Evolutionary conservation across 2,329 filamentous ascomycete genomes (phyloP).

Genomic region (Diaporthe ilicicola): DNA sequence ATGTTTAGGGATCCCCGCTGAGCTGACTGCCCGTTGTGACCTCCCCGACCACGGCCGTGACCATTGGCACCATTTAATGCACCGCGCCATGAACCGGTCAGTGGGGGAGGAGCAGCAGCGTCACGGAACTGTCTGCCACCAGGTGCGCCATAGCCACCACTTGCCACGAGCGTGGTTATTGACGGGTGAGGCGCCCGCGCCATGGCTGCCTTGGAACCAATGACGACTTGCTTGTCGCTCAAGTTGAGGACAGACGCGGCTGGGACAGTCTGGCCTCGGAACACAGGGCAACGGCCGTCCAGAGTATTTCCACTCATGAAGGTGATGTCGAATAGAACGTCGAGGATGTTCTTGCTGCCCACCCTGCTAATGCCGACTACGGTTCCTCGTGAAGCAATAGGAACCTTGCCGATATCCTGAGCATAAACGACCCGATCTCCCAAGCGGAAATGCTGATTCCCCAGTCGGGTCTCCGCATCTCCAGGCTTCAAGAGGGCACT

Average conservation of each 20-base stretch:
- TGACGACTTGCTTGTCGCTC: conserved; percentile 81
- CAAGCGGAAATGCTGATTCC: conserved; percentile 82
- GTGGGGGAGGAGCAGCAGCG: conserved; percentile 61
- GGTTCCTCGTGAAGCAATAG: conserved; percentile 89
- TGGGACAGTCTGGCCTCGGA: conserved; percentile 92
- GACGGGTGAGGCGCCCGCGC: conserved; percentile 61
- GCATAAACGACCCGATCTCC: conserved; percentile 95
- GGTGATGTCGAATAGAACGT: conserved; percentile 90
- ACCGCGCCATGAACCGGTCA: conserved; percentile 66
- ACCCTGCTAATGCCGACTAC: conserved; percentile 95
- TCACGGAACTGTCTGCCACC: conserved; percentile 71
- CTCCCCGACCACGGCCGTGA: conserved; percentile 49
- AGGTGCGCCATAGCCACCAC: conserved; percentile 52
- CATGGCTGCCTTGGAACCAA: conserved; percentile 66
- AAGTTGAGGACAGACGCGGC: conserved; percentile 90
- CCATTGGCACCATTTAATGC: conserved; percentile 57
- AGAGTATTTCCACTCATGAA: conserved; percentile 98
- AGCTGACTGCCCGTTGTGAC: conserved; percentile 36
- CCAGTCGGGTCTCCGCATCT: conserved; percentile 92
- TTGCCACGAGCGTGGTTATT: conserved; percentile 60
- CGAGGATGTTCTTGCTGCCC: conserved; percentile 80
- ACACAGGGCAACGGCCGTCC: conserved; percentile 87
- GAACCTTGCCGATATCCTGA: conserved; percentile 91
- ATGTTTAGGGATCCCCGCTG: conserved; percentile 46
- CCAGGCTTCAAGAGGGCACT: conserved; percentile 90